These are phyloP conservation scores for Aspergillus olivimuriae DNA, from an alignment of 495 filamentous ascomycete genomes.

Conservation along the genomic window DNA sequence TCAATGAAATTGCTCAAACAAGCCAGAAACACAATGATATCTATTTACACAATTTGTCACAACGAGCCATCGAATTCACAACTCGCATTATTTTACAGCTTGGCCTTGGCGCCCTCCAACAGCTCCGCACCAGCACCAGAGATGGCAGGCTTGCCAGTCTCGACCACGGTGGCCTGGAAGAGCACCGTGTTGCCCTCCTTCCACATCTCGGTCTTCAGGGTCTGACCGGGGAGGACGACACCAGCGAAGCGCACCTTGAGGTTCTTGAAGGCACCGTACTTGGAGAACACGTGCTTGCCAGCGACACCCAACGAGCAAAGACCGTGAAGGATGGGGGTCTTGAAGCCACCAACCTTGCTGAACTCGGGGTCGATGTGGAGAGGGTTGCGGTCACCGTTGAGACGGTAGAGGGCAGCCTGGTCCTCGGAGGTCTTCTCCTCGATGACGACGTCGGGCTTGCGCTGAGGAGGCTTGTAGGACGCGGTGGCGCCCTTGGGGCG, in stretches of 20 bases:
- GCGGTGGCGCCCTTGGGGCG: conserved; percentile 71
- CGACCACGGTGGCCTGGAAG: conserved; percentile 90
- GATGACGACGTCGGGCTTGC: conserved; percentile 70
- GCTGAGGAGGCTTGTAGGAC: conserved; percentile 69
- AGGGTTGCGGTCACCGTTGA: conserved; percentile 90
- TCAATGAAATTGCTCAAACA: conserved; percentile 8
- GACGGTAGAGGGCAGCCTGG: conserved; percentile 91
- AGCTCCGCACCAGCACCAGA: conserved; percentile 83
- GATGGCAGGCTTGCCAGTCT: conserved; percentile 94
- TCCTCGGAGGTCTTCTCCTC: conserved; percentile 90
- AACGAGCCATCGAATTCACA: not conserved
- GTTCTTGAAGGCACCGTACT: conserved; percentile 81
- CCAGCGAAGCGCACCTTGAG: conserved; percentile 96
- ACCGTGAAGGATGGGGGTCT: conserved; percentile 89
- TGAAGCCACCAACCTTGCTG: conserved; percentile 92
- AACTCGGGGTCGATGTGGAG: conserved; percentile 94
- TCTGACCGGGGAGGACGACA: conserved; percentile 88
- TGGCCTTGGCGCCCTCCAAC: conserved; percentile 50
- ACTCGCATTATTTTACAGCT: conserved; percentile 45
- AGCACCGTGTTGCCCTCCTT: conserved; percentile 83
- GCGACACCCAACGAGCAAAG: conserved; percentile 92
- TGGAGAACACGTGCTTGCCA: conserved; percentile 81
- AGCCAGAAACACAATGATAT: conserved; percentile 6
- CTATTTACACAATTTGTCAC: conserved; percentile 21
- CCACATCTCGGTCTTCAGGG: conserved; percentile 96